Evolutionary conservation across 139 green algal genomes (phyloP).

Genomic region (Pseudopediastrum boryanum): DNA sequence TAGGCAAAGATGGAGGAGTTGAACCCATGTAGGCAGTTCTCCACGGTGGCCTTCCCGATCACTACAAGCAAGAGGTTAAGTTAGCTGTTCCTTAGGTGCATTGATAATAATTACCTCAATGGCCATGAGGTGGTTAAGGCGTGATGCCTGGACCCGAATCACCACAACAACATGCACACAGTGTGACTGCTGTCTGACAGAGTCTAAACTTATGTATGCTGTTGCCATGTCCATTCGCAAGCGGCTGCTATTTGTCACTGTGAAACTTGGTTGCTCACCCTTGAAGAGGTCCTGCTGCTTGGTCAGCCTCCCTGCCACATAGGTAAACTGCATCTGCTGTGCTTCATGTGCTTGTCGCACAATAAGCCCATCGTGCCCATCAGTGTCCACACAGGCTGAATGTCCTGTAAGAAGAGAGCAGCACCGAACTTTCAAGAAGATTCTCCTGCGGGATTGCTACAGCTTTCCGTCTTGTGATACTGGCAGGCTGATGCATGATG

Average conservation of each 20-base stretch:
- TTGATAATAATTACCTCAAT: no score
- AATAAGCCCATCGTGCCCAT: conserved; percentile 31
- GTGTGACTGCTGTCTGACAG: no score
- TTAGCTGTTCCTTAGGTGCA: no score
- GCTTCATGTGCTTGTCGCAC: conserved; percentile 42
- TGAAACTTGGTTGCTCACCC: conserved; percentile 32
- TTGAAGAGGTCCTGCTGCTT: conserved; percentile 69
- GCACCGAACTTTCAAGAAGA: no score
- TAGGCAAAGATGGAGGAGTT: conserved; percentile 86
- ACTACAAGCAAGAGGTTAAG: conserved; percentile 52
- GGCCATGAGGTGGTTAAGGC: no score
- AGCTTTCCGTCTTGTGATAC: no score
- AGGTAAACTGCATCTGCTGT: conserved; percentile 60
- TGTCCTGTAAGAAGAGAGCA: background rate
- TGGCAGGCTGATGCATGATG: no score
- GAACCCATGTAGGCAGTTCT: conserved; percentile 78
- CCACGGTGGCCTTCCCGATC: conserved; percentile 67
- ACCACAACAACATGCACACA: no score
- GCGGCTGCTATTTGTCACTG: background rate
- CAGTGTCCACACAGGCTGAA: conserved; percentile 16
- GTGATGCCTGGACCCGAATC: no score
- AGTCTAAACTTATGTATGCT: no score
- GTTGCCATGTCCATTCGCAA: background rate
- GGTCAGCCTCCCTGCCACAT: conserved; percentile 47
- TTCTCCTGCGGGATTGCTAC: no score